A percentile compares a stretch with the other conserved stretches of the same genome.
Evolutionary conservation across 2,329 filamentous ascomycete genomes (phyloP).

Genomic region (Ceratocystis variospora): DNA sequence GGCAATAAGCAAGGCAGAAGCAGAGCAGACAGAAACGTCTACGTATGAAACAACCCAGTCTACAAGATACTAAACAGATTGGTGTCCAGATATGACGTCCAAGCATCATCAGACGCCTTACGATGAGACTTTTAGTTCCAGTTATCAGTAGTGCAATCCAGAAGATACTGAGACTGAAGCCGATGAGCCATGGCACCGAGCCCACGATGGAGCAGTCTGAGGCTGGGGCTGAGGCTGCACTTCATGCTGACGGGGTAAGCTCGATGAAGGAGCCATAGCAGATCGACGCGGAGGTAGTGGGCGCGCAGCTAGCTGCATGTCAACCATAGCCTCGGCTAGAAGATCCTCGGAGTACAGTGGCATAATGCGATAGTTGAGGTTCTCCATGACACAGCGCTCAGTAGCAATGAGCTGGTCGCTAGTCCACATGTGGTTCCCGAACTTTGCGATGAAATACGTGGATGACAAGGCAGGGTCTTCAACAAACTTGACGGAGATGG

Average conservation of each 20-base stretch:
- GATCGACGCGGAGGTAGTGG: constrained; percentile 20
- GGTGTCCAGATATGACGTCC: no score
- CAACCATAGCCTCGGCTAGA: constrained; percentile 45
- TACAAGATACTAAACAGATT: no score
- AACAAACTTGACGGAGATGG: constrained; percentile 52
- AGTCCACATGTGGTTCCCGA: constrained; percentile 45
- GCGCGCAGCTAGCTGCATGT: constrained; percentile 47
- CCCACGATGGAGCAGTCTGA: constrained; percentile 2
- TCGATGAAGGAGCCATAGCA: neutral
- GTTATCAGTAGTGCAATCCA: neutral
- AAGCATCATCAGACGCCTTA: neutral
- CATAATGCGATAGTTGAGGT: constrained; percentile 48
- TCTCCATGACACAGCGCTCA: constrained; percentile 50
- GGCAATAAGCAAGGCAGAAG: no score
- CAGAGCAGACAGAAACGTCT: no score
- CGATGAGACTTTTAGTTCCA: neutral
- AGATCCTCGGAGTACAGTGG: constrained; percentile 43
- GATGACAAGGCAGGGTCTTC: constrained; percentile 45
- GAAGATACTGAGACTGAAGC: constrained; percentile 12
- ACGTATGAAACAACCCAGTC: no score
- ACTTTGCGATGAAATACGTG: constrained; percentile 38
- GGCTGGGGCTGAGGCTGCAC: neutral
- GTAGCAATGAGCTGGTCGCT: constrained; percentile 49
- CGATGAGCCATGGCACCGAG: constrained; percentile 12
- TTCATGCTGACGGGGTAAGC: neutral